Evolutionary conservation across 345 rosid species (phyloP), one percentile per base, ranked within the genome.

Genomic region (Arabidopsis suecica): DNA sequence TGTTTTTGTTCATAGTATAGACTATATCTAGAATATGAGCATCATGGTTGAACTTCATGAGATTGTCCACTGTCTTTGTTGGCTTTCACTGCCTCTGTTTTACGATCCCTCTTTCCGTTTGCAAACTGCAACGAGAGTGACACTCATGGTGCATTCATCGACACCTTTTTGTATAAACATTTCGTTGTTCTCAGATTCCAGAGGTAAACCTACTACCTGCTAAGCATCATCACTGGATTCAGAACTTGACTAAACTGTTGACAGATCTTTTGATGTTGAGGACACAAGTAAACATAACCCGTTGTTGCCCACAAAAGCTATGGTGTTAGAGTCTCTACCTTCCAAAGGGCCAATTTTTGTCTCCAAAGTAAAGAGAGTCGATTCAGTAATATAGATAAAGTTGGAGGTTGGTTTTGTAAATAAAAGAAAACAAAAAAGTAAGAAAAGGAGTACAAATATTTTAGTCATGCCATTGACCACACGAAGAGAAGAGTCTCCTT

Each of bases 221-320:
- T 74, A 79, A 64, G 88, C 96, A 59, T 82, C 81, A 25, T 78
- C 81, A 25, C 87, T 78, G 74, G 91, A 93, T 59, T 94, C 90
- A 73, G 16, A 93, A 85, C n/a, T 89, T 84, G 9, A 81, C 94
- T 20, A 84, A 86, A 37, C 98, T 96, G 2, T 91, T 93, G 84
- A 83, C 51, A 93, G 77, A 76, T 86, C 91, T 84, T 87, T 91
- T 10, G 96, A 89, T 80, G 82, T 88, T 7, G 91, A 37, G 3
- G 94, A 89, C 61, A 91, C 94, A 80, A 93, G 65, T 79, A 93
- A 77, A 71, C 18, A 89, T 84, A 64, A 88, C 45, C 91, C 91
- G 69, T 93, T 90, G n/a, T 88, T 89, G 53, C 97, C 98, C 34
- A 88, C 83, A 54, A 91, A 91, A 1, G 93, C 96, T 64, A 93